Base-by-base conservation (phyloP, 495 filamentous ascomycete species). In the Daldinia caldariorum region DNA sequence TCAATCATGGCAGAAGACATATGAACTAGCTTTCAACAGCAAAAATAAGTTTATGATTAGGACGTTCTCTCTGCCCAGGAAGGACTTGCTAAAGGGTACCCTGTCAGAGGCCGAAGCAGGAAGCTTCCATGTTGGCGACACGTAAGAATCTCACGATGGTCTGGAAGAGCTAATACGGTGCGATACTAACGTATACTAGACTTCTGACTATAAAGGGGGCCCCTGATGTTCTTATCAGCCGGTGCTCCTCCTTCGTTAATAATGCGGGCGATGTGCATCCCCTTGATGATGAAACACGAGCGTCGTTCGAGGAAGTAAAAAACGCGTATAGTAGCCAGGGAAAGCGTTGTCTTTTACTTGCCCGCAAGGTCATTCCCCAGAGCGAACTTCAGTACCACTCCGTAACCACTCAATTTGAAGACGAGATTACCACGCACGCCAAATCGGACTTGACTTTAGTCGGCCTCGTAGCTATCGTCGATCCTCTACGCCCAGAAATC, bases 41-140 rank as follows among this genome's bases (percentile, higher is more conserved):
- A 91, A 91, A 80, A 92, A 92, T 74, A 94, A 92, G 73, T 93
- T 86, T 76, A 91, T 91, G 89, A 82, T 91, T 55, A 65, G 79
- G 34, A 80, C 80, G 4, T 75, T 84, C 6, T 77, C 78, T 6
- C 49, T 82, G 35, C 74, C 70, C 9, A 69, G 79, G 32, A 63
- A 73, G 26, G 78, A 81, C n/a, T 82, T 80, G 13, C 67, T 83
- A 7, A 22, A 49, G 0, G 47, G 70, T 14, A 82, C 81, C 0
- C 34, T 85, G 12, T 74, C 82, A 1, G 65, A 67, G 38, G 66
- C 43, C 14, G 79, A 82, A 35, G 81, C 75, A 31, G 70, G 76
- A 10, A 57, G 74, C 0, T 85, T 83, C 70, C 68, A 76, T 5
- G 75, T 76, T 0, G 74, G 72, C 14, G 80, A 83, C 59, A 81